These are phyloP conservation scores for Excoecaria cochinchinensis DNA, from an alignment of 345 rosid genomes.

Conservation along the genomic window DNA sequence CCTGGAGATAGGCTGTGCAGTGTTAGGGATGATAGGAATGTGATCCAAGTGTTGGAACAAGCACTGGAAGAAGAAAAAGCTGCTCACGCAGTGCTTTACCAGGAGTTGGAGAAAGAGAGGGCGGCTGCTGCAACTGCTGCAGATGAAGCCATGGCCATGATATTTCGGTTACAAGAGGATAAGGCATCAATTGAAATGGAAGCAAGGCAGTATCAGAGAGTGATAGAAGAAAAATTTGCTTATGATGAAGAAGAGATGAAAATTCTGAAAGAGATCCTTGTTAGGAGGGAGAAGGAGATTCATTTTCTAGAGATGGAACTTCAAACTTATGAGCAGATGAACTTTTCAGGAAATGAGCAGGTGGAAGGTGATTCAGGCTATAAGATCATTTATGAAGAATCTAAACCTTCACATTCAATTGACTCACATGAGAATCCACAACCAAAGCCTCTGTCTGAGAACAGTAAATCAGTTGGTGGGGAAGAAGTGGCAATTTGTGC, in stretches of 20 bases:
- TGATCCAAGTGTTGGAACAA: slow-evolving; percentile 13
- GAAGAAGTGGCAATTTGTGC: slow-evolving; percentile 13
- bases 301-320: slow-evolving; percentile 31
- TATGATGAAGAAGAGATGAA: slow-evolving; percentile 37
- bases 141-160: slow-evolving; percentile 39
- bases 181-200: slow-evolving; percentile 34
- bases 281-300: slow-evolving; percentile 32
- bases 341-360: slow-evolving; percentile 9
- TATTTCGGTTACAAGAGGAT: slow-evolving; percentile 34
- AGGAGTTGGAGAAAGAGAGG: slow-evolving; percentile 36
- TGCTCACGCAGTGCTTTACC: slow-evolving; percentile 23
- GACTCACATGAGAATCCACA: slow-evolving; percentile 25
- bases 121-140: slow-evolving; percentile 38
- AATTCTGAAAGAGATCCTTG: slow-evolving; percentile 30
- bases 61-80: slow-evolving; percentile 23
- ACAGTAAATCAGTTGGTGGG: slow-evolving; percentile 10
- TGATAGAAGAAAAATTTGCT: slow-evolving; percentile 30
- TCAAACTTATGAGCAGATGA: slow-evolving; percentile 23
- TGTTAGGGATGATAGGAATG: slow-evolving; percentile 16
- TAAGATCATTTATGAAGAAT: slow-evolving; percentile 15
- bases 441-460: slow-evolving; percentile 16
- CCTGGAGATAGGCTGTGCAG: slow-evolving; percentile 6
- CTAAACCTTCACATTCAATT: slow-evolving; percentile 15
- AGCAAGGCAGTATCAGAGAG: slow-evolving; percentile 31
- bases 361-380: slow-evolving; percentile 12